Evolutionary conservation across 495 filamentous ascomycete species (phyloP), one percentile per base, ranked within the genome.

Genomic region (Penicillium salamii): DNA sequence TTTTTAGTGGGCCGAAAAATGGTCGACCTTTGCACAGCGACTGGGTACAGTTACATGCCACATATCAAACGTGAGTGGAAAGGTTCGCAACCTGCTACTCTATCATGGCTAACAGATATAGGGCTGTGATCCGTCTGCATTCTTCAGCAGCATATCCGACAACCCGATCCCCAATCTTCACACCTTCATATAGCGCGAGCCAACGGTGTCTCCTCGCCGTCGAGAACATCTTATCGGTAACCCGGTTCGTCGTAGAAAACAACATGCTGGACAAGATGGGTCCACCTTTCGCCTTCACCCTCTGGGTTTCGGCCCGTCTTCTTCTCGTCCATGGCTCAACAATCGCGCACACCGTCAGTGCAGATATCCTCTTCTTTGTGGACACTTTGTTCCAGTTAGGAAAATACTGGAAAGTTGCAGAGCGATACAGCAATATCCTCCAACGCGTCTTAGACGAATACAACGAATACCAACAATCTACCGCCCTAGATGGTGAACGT

Each of bases 101-200:
- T 37, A 33, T n/a, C 19, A 32, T 49, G 56, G 51, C 20, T 9
- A 66, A 37, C 13, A 4, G 4, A 5, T 20, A 73, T 61, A 92
- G 88, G 4, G 84, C 90, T 49, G 82, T 95, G 7, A 95, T 96
- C 54, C 83, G 90, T 14, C 78, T 96, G 11, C 89, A 95, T 71
- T 93, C 90, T n/a, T 92, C 88, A 3, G 90, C 90, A 3, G 90
- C 90, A 4, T 96, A 96, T 63, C 90, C 90, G 18, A 92, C 90
- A 14, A 90, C 86, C 12, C 76, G 88, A 18, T 91, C 88, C 7
- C 84, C 85, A 29, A 89, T 93, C 43, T 96, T 95, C 70, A 88
- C 86, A 0, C 87, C 90, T 2, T 91, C 87, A 5, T 92, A 86
- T 66, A 85, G 81, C 51, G 90, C 90, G 7, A 84, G 81, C 39